phyloP scores from a whole-genome alignment of 225 moss, liverwort and hornwort species.

The Neckera pumila region DNA sequence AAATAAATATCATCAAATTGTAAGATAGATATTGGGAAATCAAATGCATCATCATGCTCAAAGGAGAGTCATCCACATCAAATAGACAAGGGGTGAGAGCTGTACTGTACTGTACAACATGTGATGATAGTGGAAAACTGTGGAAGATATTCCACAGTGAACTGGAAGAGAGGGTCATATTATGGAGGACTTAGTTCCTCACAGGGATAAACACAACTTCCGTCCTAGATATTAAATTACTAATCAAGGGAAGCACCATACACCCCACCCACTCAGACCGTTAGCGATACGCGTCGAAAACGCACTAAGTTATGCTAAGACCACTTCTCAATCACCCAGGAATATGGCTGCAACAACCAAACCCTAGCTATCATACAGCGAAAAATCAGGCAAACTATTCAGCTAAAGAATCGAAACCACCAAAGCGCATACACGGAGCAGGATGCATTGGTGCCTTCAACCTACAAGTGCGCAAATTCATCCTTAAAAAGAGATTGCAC shows the following conservation, averaged over 20 bases:
- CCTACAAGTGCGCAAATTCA: background rate
- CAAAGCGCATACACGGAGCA: background rate
- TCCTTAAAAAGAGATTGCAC: conserved; percentile 17
- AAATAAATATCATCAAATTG: background rate
- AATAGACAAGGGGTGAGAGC: background rate
- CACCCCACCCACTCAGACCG: background rate
- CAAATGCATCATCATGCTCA: background rate
- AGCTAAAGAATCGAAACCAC: background rate
- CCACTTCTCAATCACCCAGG: background rate
- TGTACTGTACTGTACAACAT: background rate
- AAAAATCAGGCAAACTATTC: background rate
- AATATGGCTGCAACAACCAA: background rate
- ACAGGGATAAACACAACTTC: background rate
- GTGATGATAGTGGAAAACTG: no score
- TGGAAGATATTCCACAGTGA: background rate
- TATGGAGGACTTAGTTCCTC: background rate
- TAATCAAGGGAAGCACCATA: background rate
- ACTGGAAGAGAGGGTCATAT: background rate
- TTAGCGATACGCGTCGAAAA: background rate
- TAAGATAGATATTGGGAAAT: background rate
- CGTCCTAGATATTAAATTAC: background rate
- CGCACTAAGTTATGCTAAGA: background rate
- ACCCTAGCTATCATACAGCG: background rate
- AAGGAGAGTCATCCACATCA: background rate
- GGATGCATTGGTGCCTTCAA: background rate